Evolutionary conservation across 768 basidiomycete genomes (phyloP).

Genomic region (Leccinum aurantiacum): DNA sequence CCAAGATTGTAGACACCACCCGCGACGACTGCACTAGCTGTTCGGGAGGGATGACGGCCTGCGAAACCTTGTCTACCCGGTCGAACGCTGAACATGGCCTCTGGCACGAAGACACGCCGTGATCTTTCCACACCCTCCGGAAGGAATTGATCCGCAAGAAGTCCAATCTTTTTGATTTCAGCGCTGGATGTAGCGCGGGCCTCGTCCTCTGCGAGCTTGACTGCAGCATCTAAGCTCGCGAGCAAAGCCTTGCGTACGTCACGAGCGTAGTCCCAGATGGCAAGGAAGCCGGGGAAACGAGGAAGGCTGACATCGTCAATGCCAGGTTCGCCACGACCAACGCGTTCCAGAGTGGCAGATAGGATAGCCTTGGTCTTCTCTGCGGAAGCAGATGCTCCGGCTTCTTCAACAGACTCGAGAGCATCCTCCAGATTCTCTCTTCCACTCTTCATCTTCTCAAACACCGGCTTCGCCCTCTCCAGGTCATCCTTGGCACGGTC

Average conservation of each 20-base stretch:
- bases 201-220: slow-evolving; percentile 79
- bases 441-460: slow-evolving; percentile 82
- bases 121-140: slow-evolving; percentile 79
- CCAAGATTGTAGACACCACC: slow-evolving; percentile 73
- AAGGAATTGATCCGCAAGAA: slow-evolving; percentile 75
- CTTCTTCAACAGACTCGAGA: slow-evolving; percentile 79
- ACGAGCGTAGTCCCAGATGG: slow-evolving; percentile 81
- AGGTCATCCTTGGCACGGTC: slow-evolving; percentile 71
- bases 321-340: slow-evolving; percentile 74
- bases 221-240: slow-evolving; percentile 76
- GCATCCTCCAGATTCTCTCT: slow-evolving; percentile 75
- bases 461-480: slow-evolving; percentile 66
- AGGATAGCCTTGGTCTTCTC: slow-evolving; percentile 59
- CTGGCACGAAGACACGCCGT: slow-evolving; percentile 88
- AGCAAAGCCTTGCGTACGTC: slow-evolving; percentile 79
- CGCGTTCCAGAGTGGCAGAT: slow-evolving; percentile 66
- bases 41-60: slow-evolving; percentile 37
- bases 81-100: slow-evolving; percentile 88
- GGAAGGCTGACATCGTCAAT: slow-evolving; percentile 63
- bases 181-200: slow-evolving; percentile 64
- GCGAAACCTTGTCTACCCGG: slow-evolving; percentile 39
- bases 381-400: slow-evolving; percentile 53
- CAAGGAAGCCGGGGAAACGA: slow-evolving; percentile 77
- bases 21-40: slow-evolving; percentile 59
- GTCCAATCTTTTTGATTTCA: slow-evolving; percentile 65